Percentiles rank a stretch among this genome's conserved stretches.
Evolutionary conservation across 2,329 filamentous ascomycete species (phyloP).

Genomic region (Penicillium sp.): DNA sequence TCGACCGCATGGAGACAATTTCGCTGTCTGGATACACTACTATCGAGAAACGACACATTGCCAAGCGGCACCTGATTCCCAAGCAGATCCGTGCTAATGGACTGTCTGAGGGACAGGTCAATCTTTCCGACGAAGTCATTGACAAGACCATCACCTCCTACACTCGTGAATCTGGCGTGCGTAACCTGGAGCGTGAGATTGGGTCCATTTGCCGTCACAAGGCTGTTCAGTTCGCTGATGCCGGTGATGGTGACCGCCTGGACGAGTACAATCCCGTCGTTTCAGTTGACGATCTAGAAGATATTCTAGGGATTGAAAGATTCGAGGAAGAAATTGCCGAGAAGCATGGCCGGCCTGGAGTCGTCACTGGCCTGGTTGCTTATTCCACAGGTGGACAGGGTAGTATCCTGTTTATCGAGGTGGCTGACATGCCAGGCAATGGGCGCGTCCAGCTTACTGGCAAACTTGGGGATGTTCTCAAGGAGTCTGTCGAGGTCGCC

Average conservation of each 20-base stretch:
- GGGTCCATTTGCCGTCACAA: slow-evolving; percentile 93
- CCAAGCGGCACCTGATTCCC: slow-evolving; percentile 87
- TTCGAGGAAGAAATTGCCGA: slow-evolving; percentile 97
- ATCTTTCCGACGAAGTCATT: slow-evolving; percentile 79
- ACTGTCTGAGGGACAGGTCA: slow-evolving; percentile 73
- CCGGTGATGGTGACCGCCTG: slow-evolving; percentile 72
- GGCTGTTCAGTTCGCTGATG: slow-evolving; percentile 92
- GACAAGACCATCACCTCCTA: slow-evolving; percentile 96
- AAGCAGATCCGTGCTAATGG: slow-evolving; percentile 95
- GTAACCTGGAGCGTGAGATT: slow-evolving; percentile 93
- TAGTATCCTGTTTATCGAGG: slow-evolving; percentile 96
- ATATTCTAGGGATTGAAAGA: slow-evolving; percentile 88
- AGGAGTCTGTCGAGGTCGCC: slow-evolving; percentile 95
- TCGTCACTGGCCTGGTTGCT: slow-evolving; percentile 94
- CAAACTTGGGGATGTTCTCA: slow-evolving; percentile 93
- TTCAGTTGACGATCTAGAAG: slow-evolving; percentile 79
- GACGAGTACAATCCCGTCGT: slow-evolving; percentile 75
- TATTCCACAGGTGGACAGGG: slow-evolving; percentile 93
- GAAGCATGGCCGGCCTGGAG: slow-evolving; percentile 77
- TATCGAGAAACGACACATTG: slow-evolving; percentile 94
- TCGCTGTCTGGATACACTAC: slow-evolving; percentile 93
- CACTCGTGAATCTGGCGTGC: slow-evolving; percentile 93
- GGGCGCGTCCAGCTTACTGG: slow-evolving; percentile 94
- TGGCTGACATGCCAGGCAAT: slow-evolving; percentile 93
- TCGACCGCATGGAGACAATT: slow-evolving; percentile 98